Base-by-base conservation (phyloP, 352 stramenopile genomes). In the Ophiocytium majus region DNA sequence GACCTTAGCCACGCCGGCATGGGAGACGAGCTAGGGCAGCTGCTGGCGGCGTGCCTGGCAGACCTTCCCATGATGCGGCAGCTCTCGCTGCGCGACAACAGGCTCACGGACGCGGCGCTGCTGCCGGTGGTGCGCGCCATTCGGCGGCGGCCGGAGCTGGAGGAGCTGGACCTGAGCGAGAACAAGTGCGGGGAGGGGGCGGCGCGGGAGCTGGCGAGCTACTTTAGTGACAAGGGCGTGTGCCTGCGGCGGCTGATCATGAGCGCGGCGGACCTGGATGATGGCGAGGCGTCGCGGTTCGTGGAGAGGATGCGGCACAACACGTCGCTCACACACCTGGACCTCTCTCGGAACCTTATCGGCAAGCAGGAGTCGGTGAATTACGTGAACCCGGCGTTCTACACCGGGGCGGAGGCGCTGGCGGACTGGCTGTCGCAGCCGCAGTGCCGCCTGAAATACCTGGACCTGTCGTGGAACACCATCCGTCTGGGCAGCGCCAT, bases 311-410 rank as follows among this genome's bases (percentile, higher is more conserved):
- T 90, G 83, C 79, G 49, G 32, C 14, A 74, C 32, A 85, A 88
- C 82, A 84, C 57, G 80, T 88, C 36, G 1, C 71, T 90, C 19
- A 86, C 82, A n/a, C 74, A 88, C 74, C 81, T 90, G 32, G 85
- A 90, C 28, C 66, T 90, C 31, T 86, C 79, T 43, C 57, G 83
- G 50, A 90, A 90, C 83, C 82, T 89, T 23, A 89, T 89, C 37
- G 85, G 85, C 23, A 89, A 28, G 23, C 81, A 89, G 81, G 85
- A 78, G 66, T 17, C 5, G 5, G 66, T 78, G 5, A 78, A 78
- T 14, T 78, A 78, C 35, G 66, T 78, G 35, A 78, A 78, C 35
- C 66, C 66, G 5, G 66, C 66, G 32, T 78, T 78, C 66, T 78
- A 78, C 66, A 78, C 66, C 5, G 84, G 81, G 0, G 86, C 75